phyloP scores from a whole-genome alignment of 169 alveolate species.

The Plasmodium gonderi region DNA sequence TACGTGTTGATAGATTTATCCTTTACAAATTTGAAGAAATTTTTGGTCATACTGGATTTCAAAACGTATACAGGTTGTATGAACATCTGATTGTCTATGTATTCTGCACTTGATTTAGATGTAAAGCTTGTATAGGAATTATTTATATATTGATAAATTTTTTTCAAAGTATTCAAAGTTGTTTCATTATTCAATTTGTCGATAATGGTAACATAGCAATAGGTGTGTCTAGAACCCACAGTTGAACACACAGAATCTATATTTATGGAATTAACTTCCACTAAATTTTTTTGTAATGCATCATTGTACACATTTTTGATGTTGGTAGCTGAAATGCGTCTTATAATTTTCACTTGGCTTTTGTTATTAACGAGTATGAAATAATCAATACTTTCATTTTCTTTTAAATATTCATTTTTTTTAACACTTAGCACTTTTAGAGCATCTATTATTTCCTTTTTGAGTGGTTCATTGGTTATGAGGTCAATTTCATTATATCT shows the following conservation, averaged over 20 bases:
- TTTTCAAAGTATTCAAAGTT: constrained; percentile 10
- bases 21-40: constrained; percentile 29
- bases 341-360: constrained; percentile 25
- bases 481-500: constrained; percentile 33
- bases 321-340: constrained; percentile 52
- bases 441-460: constrained; percentile 29
- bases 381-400: constrained; percentile 53
- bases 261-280: constrained; percentile 40
- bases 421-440: constrained; percentile 53
- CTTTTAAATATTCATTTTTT: constrained; percentile 45
- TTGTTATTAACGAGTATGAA: constrained; percentile 41
- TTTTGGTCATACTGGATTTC: constrained; percentile 23
- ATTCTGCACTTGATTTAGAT: constrained; percentile 19
- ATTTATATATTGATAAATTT: constrained; percentile 45
- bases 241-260: constrained; percentile 52
- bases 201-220: constrained; percentile 46
- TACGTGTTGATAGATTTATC: constrained; percentile 30
- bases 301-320: constrained; percentile 56
- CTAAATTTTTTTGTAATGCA: constrained; percentile 33
- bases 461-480: constrained; percentile 12
- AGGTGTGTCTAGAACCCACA: constrained; percentile 51
- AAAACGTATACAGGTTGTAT: constrained; percentile 64
- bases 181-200: constrained; percentile 19
- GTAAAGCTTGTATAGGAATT: constrained; percentile 16
- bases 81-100: constrained; percentile 23